These are phyloP conservation scores for Gossypioides kirkii DNA, from an alignment of 345 rosid species.

Conservation along the genomic window DNA sequence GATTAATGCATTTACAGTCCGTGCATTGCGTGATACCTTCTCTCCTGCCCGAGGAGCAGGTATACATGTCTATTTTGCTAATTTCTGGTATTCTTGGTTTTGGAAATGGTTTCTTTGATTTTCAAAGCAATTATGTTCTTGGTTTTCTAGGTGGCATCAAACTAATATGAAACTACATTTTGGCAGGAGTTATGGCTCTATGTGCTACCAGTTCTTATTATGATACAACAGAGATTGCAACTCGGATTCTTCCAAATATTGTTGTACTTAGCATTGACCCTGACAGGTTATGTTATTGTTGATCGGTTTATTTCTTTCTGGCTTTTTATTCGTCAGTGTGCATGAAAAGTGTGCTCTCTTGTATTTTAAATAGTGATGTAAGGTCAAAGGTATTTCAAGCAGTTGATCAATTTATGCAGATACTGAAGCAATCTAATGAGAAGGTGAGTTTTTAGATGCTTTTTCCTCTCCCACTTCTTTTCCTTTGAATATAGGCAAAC, in stretches of 20 bases:
- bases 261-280: conserved; percentile 90
- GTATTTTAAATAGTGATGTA: conserved; percentile 66
- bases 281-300: conserved; percentile 55
- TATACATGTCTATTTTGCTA: conserved; percentile 25
- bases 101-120: background rate
- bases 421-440: conserved; percentile 74
- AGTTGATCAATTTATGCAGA: conserved; percentile 83
- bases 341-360: conserved; percentile 4
- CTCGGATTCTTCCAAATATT: conserved; percentile 83
- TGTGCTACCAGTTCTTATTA: conserved; percentile 91
- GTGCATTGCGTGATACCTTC: conserved; percentile 94
- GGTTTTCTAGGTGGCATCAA: conserved; percentile 3
- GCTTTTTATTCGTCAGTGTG: background rate
- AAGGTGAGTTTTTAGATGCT: conserved; percentile 42
- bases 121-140: background rate
- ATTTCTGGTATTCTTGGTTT: background rate
- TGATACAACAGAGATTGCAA: conserved; percentile 87
- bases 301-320: background rate
- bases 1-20: conserved; percentile 97
- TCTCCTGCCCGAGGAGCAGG: conserved; percentile 99
- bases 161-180: conserved; percentile 10
- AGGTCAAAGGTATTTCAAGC: conserved; percentile 93
- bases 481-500: background rate
- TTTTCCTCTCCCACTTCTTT: background rate
- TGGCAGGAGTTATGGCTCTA: conserved; percentile 87